Percentiles rank a stretch among this genome's conserved stretches.
Conservation (phyloP, 768 basidiomycete species). For the Mycena leptocephala region DNA sequence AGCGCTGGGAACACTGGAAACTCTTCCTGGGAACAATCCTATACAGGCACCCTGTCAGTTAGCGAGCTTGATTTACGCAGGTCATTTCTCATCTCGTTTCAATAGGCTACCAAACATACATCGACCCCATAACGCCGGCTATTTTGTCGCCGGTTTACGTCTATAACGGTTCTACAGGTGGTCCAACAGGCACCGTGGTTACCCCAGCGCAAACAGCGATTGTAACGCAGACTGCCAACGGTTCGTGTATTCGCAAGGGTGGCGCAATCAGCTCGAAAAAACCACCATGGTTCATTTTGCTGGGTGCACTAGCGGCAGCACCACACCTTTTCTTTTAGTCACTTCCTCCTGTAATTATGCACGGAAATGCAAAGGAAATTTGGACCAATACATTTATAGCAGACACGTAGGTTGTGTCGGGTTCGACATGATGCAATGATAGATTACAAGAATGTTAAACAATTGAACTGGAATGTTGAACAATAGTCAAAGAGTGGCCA, state of each 20-base stretch:
- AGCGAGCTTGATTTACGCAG: background rate
- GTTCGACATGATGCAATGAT: no score
- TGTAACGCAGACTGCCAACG: constrained; percentile 39
- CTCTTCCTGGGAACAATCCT: constrained; percentile 49
- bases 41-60: constrained; percentile 41
- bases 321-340: no score
- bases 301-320: background rate
- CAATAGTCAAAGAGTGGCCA: no score
- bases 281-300: background rate
- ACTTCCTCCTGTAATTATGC: no score
- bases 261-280: constrained; percentile 9
- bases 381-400: no score
- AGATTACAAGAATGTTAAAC: no score
- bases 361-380: no score
- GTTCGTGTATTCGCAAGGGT: constrained; percentile 45
- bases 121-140: constrained; percentile 44
- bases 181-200: constrained; percentile 40
- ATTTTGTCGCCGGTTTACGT: constrained; percentile 46
- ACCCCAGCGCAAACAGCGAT: constrained; percentile 41
- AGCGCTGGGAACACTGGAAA: constrained; percentile 35
- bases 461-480: no score
- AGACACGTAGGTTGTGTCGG: no score
- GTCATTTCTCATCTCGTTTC: background rate
- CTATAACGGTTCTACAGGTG: constrained; percentile 37
- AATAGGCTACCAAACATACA: constrained; percentile 44